Evolutionary conservation across 495 filamentous ascomycete genomes (phyloP).

Genomic region (Staphylotrichum longicolle): DNA sequence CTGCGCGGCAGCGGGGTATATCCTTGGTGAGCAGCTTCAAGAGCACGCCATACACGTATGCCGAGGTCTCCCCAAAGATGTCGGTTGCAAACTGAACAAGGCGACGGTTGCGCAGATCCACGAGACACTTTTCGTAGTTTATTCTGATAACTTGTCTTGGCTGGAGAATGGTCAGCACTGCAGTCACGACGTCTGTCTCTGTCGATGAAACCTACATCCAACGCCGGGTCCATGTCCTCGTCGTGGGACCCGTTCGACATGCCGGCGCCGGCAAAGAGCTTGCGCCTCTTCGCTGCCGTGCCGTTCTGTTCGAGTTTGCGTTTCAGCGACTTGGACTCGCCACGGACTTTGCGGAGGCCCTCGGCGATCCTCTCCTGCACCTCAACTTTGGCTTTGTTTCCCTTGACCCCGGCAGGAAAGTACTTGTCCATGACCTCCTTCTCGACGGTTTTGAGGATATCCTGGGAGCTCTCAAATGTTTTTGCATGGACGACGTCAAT

Average conservation of each 20-base stretch:
- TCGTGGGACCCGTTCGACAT: conserved; percentile 32
- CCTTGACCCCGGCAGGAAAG: conserved; percentile 41
- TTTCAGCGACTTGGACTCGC: conserved; percentile 47
- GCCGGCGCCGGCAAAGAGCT: conserved; percentile 42
- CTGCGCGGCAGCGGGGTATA: conserved; percentile 61
- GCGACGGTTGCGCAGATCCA: conserved; percentile 74
- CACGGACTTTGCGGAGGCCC: conserved; percentile 49
- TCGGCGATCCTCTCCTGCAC: conserved; percentile 53
- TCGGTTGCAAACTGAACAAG: conserved; percentile 62
- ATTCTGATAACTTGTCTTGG: conserved; percentile 66
- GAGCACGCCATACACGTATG: conserved; percentile 70
- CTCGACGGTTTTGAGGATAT: conserved; percentile 39
- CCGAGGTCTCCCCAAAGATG: conserved; percentile 61
- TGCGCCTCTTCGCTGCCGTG: conserved; percentile 46
- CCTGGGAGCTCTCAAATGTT: conserved; percentile 42
- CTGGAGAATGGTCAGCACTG: conserved; percentile 37
- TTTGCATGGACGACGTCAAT: conserved; percentile 41
- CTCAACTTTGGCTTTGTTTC: conserved; percentile 57
- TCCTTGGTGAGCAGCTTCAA: conserved; percentile 67
- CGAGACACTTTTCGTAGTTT: conserved; percentile 80
- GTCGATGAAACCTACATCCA: conserved; percentile 35
- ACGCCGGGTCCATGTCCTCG: conserved; percentile 39
- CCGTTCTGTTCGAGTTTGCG: conserved; percentile 47
- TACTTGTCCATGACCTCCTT: conserved; percentile 44
- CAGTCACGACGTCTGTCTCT: too few relatives aligned